Base-by-base conservation (phyloP, 192 early-diverging fungal genomes). In the Linnemannia schmuckeri region DNA sequence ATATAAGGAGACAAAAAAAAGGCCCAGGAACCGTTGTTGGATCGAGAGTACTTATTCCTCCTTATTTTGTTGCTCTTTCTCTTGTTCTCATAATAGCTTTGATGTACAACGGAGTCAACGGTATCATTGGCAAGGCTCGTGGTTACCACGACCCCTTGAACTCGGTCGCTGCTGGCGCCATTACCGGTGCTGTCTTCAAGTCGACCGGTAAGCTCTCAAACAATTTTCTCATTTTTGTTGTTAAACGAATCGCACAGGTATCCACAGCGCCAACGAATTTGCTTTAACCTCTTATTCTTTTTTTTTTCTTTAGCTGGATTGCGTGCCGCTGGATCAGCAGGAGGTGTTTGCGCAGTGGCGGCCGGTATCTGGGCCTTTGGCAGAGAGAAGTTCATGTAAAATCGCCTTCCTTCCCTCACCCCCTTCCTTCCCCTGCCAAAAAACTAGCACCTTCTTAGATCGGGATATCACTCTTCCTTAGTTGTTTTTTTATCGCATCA, bases 141-240 rank as follows among this genome's bases (percentile, higher is more conserved):
- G 94, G 94, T 49, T 82, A 79, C 27, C 93, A 93, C 41, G 94
- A 96, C 81, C 87, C 92, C 63, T 88, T 93, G 77, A 95, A 94
- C 85, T 94, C 92, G 69, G 52, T 95, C 35, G 92, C 91, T 66
- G 94, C 94, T 12, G 96, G 94, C 37, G 95, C 94, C 44, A 88
- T 96, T 75, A 90, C 95, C 70, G 96, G 96, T 55, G 92, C 93
- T 77, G 81, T 97, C 44, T 97, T 96, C 86, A 97, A 97, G 91
- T 93, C 91, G 27, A 94, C 94, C 42, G 91, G 87, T 88, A 89
- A 78, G 47, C 5, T 57, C 42, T 20, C 72, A 27, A 0, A 2
- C 33, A 66, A 20, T 27, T 33, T 46, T 83, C 13, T 63, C 61
- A 52, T 49, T 41, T 27, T 37, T 49, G 18, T 22, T 52, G 49